Percentiles rank a stretch among this genome's conserved stretches.
These are phyloP conservation scores for Teratosphaeria pseudoeucalypti DNA, from an alignment of 2,329 filamentous ascomycete genomes.

Conservation along the genomic window DNA sequence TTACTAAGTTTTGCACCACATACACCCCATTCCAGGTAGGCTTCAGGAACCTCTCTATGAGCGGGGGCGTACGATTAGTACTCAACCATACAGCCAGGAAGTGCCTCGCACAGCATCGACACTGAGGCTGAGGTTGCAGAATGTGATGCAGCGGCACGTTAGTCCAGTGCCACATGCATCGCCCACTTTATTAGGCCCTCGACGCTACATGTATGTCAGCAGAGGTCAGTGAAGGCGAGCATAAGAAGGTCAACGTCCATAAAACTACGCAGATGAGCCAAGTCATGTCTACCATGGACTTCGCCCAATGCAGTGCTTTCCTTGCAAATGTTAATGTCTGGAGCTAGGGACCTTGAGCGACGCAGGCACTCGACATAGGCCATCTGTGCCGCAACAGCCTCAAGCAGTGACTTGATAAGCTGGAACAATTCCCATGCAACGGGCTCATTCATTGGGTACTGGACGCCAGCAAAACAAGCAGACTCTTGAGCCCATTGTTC, in stretches of 20 bases:
- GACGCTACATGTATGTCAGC: background rate
- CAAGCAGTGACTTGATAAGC: background rate
- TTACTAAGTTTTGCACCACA: background rate
- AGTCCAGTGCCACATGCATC: background rate
- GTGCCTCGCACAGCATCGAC: background rate
- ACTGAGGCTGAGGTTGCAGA: background rate
- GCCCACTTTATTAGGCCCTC: background rate
- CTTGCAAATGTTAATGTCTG: background rate
- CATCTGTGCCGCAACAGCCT: background rate
- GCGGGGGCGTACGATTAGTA: background rate
- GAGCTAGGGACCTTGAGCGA: too few species aligned
- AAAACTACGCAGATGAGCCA: background rate
- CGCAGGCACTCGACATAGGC: background rate
- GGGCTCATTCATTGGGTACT: too few species aligned
- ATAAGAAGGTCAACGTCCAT: background rate
- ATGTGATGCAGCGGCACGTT: background rate
- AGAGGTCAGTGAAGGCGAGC: background rate
- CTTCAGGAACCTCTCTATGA: background rate
- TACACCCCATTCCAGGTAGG: background rate
- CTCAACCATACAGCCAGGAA: background rate
- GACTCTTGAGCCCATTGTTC: too few species aligned
- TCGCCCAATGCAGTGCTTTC: background rate
- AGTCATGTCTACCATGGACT: too few species aligned
- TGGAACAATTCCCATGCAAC: too few species aligned
- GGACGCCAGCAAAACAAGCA: too few species aligned